Conservation (phyloP, 2,329 filamentous ascomycete species). For the Hortaea werneckii region DNA sequence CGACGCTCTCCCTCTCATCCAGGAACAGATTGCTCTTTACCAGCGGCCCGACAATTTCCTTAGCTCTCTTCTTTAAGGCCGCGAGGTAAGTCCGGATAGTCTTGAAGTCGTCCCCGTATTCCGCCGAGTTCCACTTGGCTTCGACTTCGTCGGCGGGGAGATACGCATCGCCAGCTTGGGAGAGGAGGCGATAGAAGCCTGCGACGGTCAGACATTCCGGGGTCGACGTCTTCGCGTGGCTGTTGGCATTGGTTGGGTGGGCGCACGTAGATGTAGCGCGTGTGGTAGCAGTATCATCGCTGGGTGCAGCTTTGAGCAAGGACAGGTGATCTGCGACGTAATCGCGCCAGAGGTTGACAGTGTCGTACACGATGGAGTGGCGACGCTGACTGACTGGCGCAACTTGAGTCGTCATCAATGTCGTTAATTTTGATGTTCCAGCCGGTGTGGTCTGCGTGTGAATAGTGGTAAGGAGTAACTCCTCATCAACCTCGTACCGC, state of each 20-base stretch:
- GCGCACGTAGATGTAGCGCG: constrained; percentile 4
- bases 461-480: constrained; percentile 20
- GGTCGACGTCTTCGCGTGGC: not conserved
- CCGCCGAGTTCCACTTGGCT: constrained; percentile 10
- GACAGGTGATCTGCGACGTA: constrained; percentile 16
- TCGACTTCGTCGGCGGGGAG: constrained; percentile 18
- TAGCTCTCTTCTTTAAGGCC: constrained; percentile 21
- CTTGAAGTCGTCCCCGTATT: not conserved
- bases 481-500: constrained; percentile 14
- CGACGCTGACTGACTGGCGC: constrained; percentile 1
- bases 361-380: constrained; percentile 18
- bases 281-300: not conserved
- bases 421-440: not conserved
- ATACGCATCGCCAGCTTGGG: constrained; percentile 20
- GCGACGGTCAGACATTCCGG: constrained; percentile 7
- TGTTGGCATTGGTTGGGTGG: not conserved
- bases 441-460: not conserved
- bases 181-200: constrained; percentile 23
- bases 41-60: constrained; percentile 21
- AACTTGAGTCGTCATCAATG: too few relatives aligned
- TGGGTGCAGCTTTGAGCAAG: not conserved
- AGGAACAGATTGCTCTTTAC: constrained; percentile 11
- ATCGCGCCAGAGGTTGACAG: constrained; percentile 25
- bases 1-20: constrained; percentile 1
- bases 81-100: constrained; percentile 14